Percentiles rank a stretch among this genome's conserved stretches.
Conservation (phyloP, 176 grass and related monocot species). For the Aegilops sharonensis region DNA sequence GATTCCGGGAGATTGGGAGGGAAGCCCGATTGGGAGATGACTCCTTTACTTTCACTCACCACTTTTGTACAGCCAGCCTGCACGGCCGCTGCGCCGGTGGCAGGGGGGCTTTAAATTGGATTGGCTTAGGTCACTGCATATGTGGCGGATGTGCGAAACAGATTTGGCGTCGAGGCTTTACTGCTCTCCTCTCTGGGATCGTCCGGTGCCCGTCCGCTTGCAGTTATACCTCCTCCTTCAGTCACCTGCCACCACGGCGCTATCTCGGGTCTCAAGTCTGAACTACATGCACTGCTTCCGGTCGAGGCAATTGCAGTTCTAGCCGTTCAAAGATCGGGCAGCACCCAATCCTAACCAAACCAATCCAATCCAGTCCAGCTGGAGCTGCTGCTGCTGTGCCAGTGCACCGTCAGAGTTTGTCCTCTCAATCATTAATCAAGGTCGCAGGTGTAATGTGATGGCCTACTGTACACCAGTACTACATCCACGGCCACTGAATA, state of each 20-base stretch:
- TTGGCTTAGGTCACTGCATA: background rate
- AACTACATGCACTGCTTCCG: background rate
- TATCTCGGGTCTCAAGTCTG: background rate
- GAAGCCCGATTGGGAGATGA: background rate
- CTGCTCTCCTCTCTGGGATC: background rate
- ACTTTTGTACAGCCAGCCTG: too few relatives aligned
- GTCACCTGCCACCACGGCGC: background rate
- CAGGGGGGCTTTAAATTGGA: background rate
- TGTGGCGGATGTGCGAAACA: background rate
- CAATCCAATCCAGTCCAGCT: background rate
- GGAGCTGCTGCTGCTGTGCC: background rate
- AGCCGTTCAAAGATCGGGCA: background rate
- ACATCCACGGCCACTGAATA: background rate
- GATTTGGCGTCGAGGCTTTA: background rate
- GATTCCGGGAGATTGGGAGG: conserved; percentile 15
- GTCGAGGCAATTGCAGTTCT: background rate
- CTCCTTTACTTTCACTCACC: background rate
- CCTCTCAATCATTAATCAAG: background rate
- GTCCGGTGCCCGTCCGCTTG: background rate
- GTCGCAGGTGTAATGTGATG: conserved; percentile 10
- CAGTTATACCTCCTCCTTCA: background rate
- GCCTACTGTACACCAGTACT: background rate
- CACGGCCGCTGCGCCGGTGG: background rate
- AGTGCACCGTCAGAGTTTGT: background rate
- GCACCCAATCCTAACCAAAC: background rate